Evolutionary conservation across 1,284 basidiomycete species (phyloP), one percentile per base, ranked within the genome.

Genomic region (Blastosporella zonata): DNA sequence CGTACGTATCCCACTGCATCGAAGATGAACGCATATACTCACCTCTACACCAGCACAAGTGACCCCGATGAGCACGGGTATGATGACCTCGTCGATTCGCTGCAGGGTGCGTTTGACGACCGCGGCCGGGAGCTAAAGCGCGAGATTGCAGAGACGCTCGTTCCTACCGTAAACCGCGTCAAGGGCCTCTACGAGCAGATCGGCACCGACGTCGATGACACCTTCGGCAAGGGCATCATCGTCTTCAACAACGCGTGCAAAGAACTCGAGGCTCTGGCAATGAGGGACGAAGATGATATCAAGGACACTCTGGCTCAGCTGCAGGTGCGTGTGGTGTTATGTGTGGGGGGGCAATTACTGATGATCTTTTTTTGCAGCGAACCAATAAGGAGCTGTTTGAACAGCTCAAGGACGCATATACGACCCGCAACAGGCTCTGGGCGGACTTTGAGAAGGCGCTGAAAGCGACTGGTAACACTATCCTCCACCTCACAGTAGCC

Each of bases 201-300:
- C 27, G 71, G 78, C 36, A 65, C 73, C 7, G 68, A 74, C 57
- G 71, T 79, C 17, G 81, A 83, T 59, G 54, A 66, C 17, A 59
- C 62, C 2, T 78, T 72, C 53, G 72, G 67, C 3, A 67, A 69
- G 27, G 80, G 77, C 7, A 54, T 82, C 25, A 60, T 78, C 2
- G 64, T 67, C 1, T 78, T 81, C 61, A 75, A 82, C 59, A 70
- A 74, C 38, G 75, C 74, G 6, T 77, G 77, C 66, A 79, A 78
- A 58, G 68, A 69, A 20, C 61, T 75, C 35, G 81, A 83, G 57
- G 56, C 61, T 0, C 62, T 71, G 35, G 64, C 68, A 12, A 64
- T 75, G 36, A 62, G 60, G 13, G 69, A 75, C 48, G 67, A 77
- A 50, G 70, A 73, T 43, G 70, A 72, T 18, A 46, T 79, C 9